Evolutionary conservation across 2,329 filamentous ascomycete genomes (phyloP), one percentile per base, ranked within the genome.

Genomic region (Cytospora piceicola): DNA sequence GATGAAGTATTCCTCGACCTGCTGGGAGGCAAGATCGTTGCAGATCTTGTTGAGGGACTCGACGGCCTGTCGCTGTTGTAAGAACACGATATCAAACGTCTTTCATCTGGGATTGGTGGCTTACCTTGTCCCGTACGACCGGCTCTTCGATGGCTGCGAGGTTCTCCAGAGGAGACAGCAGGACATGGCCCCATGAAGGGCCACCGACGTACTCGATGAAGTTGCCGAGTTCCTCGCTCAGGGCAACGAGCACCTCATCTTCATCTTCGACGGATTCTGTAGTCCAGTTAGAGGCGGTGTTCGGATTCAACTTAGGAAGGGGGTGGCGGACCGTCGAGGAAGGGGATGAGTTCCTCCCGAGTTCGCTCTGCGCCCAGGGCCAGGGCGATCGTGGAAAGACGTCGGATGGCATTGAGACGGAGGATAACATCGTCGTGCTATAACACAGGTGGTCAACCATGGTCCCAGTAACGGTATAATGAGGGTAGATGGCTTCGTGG

Each of bases 31-130:
- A 64, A 99, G 86, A 77, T 97, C 89, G 76, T 89, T 88, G 86
- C 95, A 98, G 78, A 99, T 98, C 83, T 97, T 99, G 87, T 99
- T 99, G 72, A 99, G 88, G 57, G 95, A 99, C 79, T 99, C 96
- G 76, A 99, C 95, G 70, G 95, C 95, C 94, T 97, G 73, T 52
- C 7, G 39, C n/a, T 15, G 29, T 42, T 6, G 24, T 42, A 36
- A 58, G 69, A 70, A 64, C 64, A 54, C 58, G 24, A 61, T 42
- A 39, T 69, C 64, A 70, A 70, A 29, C 8, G n/a, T 46, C n/a
- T 9, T 20, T n/a, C 27, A 22, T 17, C 22, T 1, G n/a, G 24
- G 27, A n/a, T n/a, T 22, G 60, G 32, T 34, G 61, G 75, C 79
- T 69, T 80, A 96, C 94, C 91, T 99, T 99, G 82, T 99, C 95